A percentile compares a stretch with the other conserved stretches of the same genome.
These are phyloP conservation scores for Colletotrichum siamense DNA, from an alignment of 2,329 filamentous ascomycete genomes.

Conservation along the genomic window DNA sequence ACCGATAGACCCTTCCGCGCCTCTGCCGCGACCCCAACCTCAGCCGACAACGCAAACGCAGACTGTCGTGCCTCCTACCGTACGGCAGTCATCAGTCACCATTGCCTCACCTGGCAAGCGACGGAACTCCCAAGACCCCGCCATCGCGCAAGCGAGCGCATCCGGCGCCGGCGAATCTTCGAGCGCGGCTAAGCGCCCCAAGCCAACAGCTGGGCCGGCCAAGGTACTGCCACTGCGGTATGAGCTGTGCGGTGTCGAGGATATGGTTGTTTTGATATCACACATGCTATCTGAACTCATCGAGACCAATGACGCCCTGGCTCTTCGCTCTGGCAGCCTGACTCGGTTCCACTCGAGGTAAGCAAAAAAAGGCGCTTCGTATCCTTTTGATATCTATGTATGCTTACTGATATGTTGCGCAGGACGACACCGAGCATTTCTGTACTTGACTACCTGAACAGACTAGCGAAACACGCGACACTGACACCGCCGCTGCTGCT, in stretches of 20 bases:
- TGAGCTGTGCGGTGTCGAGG: constrained; percentile 80
- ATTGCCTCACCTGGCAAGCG: constrained; percentile 45
- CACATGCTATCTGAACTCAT: constrained; percentile 97
- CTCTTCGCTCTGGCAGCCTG: constrained; percentile 82
- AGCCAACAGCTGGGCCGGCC: constrained; percentile 53
- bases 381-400: constrained; percentile 11
- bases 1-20: constrained; percentile 15
- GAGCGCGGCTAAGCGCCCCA: constrained; percentile 56
- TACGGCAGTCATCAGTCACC: constrained; percentile 11
- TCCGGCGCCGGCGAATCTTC: constrained; percentile 26
- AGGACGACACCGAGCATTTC: constrained; percentile 85
- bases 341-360: constrained; percentile 96
- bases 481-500: constrained; percentile 92
- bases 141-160: constrained; percentile 21
- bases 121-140: constrained; percentile 47
- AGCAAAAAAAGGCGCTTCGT: constrained; percentile 21
- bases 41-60: constrained; percentile 5
- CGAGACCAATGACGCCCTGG: constrained; percentile 87
- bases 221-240: constrained; percentile 76
- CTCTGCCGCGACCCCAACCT: constrained; percentile 18
- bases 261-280: constrained; percentile 88
- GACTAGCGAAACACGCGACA: constrained; percentile 91
- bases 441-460: constrained; percentile 90
- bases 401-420: constrained; percentile 7
- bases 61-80: not conserved